Conservation (phyloP, 768 basidiomycete species). For the Naganishia randhawae region DNA sequence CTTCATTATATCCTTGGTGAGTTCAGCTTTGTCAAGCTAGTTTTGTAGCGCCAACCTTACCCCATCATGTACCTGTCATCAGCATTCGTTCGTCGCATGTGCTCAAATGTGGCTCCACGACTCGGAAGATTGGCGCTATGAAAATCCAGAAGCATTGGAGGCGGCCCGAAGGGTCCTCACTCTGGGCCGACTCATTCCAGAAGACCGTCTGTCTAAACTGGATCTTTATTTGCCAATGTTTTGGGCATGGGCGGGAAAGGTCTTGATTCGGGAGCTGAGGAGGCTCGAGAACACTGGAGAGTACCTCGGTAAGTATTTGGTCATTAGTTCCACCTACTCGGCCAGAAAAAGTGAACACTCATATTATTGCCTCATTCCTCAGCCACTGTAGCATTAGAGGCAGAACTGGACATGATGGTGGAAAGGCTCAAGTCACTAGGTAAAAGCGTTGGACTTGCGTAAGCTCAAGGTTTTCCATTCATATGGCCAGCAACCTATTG, state of each 20-base stretch:
- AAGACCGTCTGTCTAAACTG: constrained; percentile 6
- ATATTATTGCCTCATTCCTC: background rate
- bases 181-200: constrained; percentile 14
- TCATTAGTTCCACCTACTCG: background rate
- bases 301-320: constrained; percentile 9
- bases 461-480: background rate
- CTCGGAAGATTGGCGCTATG: constrained; percentile 15
- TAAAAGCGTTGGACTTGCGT: constrained; percentile 23
- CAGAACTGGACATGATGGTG: constrained; percentile 22
- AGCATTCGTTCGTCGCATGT: constrained; percentile 17
- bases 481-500: background rate
- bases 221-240: constrained; percentile 25
- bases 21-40: background rate
- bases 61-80: too few species aligned
- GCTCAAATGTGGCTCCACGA: constrained; percentile 26
- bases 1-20: constrained; percentile 9
- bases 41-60: background rate
- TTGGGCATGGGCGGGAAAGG: constrained; percentile 20
- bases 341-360: background rate
- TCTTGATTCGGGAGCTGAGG: constrained; percentile 26
- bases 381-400: constrained; percentile 15
- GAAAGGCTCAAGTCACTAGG: constrained; percentile 9
- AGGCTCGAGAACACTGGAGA: constrained; percentile 10
- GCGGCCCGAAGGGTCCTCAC: constrained; percentile 18
- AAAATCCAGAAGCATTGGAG: constrained; percentile 24